phyloP scores from a whole-genome alignment of 169 alveolate species.

The Eimeria maxima region DNA sequence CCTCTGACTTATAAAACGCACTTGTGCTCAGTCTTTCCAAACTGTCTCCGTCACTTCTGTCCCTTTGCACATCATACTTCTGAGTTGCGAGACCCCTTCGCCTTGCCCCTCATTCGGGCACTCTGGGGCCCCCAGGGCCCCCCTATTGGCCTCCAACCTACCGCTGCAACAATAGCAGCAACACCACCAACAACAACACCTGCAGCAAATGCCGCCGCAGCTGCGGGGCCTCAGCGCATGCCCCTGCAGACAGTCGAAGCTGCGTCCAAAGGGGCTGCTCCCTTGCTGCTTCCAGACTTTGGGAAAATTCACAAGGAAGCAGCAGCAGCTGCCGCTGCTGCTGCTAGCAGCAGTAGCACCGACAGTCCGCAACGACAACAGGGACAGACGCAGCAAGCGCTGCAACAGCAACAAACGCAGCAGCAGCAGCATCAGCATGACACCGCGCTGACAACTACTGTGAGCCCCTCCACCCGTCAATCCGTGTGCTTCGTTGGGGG shows the following conservation, averaged over 20 bases:
- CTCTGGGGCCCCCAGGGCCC: constrained; percentile 23
- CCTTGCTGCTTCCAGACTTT: constrained; percentile 56
- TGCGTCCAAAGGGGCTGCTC: neutral
- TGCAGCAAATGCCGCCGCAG: neutral
- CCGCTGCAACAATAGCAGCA: constrained; percentile 1
- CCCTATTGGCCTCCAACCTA: constrained; percentile 10
- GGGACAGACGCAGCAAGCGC: neutral
- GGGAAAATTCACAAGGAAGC: neutral
- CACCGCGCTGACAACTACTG: constrained; percentile 12
- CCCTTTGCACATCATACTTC: constrained; percentile 87
- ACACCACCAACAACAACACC: constrained; percentile 8
- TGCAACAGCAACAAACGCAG: neutral
- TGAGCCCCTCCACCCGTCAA: constrained; percentile 71
- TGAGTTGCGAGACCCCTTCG: constrained; percentile 80
- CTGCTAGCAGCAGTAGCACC: constrained; percentile 43
- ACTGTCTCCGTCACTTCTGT: constrained; percentile 86
- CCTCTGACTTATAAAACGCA: constrained; percentile 87
- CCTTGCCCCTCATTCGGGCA: constrained; percentile 56
- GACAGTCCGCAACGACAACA: constrained; percentile 38
- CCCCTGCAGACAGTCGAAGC: neutral
- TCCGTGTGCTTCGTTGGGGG: constrained; percentile 50
- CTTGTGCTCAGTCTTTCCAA: constrained; percentile 85
- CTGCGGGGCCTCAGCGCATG: neutral
- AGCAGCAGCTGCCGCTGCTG: constrained; percentile 62
- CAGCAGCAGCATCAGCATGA: constrained; percentile 70